Conservation (phyloP, 2,329 filamentous ascomycete species). For the Alternaria novae-zelandiae region DNA sequence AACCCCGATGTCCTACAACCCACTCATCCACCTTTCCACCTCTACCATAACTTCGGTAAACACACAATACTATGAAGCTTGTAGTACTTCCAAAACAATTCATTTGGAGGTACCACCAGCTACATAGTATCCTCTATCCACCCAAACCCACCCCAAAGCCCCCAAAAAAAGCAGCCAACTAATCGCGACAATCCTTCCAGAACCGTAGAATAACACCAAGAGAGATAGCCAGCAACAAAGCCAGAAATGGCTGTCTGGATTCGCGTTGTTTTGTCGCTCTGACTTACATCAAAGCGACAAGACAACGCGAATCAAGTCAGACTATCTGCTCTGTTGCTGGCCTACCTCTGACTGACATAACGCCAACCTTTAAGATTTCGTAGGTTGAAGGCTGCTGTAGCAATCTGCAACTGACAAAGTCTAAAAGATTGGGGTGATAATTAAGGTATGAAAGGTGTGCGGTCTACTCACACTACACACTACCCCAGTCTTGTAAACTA, state of each 20-base stretch:
- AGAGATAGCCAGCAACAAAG: too few species aligned
- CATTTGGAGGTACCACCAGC: too few species aligned
- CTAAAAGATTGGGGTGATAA: background rate
- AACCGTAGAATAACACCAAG: too few species aligned
- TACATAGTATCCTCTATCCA: background rate
- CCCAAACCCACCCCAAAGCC: background rate
- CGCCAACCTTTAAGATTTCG: background rate
- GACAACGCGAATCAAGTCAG: too few species aligned
- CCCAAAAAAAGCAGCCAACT: background rate
- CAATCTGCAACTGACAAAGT: too few species aligned
- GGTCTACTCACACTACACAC: background rate
- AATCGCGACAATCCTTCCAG: background rate
- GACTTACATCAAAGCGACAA: too few species aligned
- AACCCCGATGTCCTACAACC: background rate
- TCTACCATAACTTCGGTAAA: background rate
- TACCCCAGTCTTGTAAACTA: background rate
- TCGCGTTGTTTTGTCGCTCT: too few species aligned
- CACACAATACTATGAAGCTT: background rate
- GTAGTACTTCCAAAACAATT: too few species aligned
- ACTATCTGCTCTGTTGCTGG: background rate
- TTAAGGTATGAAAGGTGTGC: background rate
- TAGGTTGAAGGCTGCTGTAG: too few species aligned
- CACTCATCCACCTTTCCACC: background rate
- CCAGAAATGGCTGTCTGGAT: too few species aligned
- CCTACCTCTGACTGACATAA: background rate